Evolutionary conservation across 164 flowering plant species (phyloP), one percentile per base, ranked within the genome.

Genomic region (Cinnamomum chago): DNA sequence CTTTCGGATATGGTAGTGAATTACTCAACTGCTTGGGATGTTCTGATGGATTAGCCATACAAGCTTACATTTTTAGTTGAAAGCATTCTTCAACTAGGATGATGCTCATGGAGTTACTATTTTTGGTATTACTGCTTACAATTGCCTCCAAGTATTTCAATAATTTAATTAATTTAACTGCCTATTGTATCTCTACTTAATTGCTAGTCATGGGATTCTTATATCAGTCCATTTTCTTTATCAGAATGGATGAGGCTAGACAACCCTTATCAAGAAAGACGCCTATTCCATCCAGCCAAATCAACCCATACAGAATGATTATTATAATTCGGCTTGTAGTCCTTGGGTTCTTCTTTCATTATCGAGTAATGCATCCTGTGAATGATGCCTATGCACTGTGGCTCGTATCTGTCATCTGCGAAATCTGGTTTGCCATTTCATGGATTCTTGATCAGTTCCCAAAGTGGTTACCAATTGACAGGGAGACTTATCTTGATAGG

Each of bases 371-470:
- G 71, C 84, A 89, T 77, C 92, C 92, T 6, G 92, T 87, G 55
- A 68, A 81, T 67, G 87, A 87, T 75, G 90, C 92, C 25, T 84
- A 74, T 77, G 87, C 83, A 50, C 68, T 89, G 81, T 89, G 92
- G 92, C 86, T 89, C 20, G 64, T 82, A 64, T 89, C 92, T 70
- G 92, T 89, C 1, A 87, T 87, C 50, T 89, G 92, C 79, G 92
- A 89, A 79, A 82, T 89, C 47, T 89, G 92, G 90, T 89, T 89
- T 86, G 88, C 87, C 22, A 20, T 83, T 58, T 86, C 92, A 2
- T 89, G 92, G 92, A 86, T 89, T 78, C 88, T 87, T 17, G 92
- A 89, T 82, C 92, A 89, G 77, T 89, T 89, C 76, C 89, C 90
- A 0, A 89, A 89, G 72, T 89, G 92, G 90, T 82, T 81, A 11